Evolutionary conservation across 768 basidiomycete species (phyloP).

Genomic region (Tricholoma hemisulphureum): DNA sequence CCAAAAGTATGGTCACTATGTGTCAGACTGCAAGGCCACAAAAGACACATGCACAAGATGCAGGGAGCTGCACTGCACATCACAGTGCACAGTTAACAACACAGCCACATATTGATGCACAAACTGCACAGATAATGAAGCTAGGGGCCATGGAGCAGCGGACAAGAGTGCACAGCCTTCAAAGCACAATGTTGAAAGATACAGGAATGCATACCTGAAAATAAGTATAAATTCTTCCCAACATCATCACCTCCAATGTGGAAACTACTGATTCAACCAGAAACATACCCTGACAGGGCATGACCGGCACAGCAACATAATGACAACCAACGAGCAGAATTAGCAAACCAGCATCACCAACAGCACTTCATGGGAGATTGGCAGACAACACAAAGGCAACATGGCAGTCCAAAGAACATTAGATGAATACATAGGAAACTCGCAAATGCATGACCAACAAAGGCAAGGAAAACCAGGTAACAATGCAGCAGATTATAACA

Average conservation of each 20-base stretch:
- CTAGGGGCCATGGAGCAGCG: constrained; percentile 1
- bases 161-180: constrained; percentile 26
- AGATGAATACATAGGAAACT: not conserved
- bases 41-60: too few species aligned
- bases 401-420: not conserved
- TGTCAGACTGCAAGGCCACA: too few species aligned
- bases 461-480: not conserved
- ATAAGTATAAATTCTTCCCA: too few species aligned
- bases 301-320: not conserved
- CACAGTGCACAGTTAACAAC: too few species aligned
- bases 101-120: constrained; percentile 15
- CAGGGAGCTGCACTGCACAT: too few species aligned
- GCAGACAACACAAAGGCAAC: not conserved
- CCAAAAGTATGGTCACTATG: too few species aligned
- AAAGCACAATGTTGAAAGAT: constrained; percentile 2
- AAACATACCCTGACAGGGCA: not conserved
- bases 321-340: not conserved
- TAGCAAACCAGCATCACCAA: not conserved
- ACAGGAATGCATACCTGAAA: too few species aligned
- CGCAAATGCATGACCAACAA: not conserved
- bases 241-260: constrained; percentile 6
- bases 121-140: constrained; percentile 21
- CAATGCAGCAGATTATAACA: not conserved
- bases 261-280: not conserved
- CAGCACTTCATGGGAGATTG: not conserved